A percentile compares a stretch with the other conserved stretches of the same genome.
Evolutionary conservation across 345 rosid species (phyloP).

Genomic region (Eutrema heterophyllum): DNA sequence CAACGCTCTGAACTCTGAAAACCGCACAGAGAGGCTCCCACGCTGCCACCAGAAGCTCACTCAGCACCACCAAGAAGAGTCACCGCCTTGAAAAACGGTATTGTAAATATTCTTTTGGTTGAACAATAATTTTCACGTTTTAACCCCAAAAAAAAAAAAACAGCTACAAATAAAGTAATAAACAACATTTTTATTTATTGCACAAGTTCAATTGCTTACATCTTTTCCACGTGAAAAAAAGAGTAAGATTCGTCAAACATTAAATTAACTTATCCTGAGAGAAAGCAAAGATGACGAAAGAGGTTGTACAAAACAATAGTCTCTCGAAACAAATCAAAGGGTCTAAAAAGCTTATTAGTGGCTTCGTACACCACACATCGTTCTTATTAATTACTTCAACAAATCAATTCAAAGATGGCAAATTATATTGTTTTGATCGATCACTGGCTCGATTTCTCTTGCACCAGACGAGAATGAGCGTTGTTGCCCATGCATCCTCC

Average conservation of each 20-base stretch:
- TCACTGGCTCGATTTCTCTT: conserved; percentile 10
- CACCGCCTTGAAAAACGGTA: too few relatives aligned
- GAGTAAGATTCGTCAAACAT: neutral
- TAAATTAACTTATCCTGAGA: conserved; percentile 27
- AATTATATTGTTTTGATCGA: neutral
- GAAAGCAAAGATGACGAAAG: conserved; percentile 2
- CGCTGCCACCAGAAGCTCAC: too few relatives aligned
- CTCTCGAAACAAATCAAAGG: conserved; percentile 8
- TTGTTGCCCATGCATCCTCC: conserved; percentile 34
- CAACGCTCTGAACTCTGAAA: too few relatives aligned
- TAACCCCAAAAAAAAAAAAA: neutral
- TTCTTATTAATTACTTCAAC: neutral
- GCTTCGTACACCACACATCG: neutral
- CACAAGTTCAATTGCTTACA: conserved; percentile 13
- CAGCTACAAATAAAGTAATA: neutral
- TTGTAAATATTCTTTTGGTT: neutral
- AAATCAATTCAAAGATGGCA: neutral
- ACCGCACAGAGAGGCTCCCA: too few relatives aligned
- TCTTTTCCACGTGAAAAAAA: neutral
- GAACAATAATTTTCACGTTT: neutral
- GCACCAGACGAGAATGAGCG: conserved; percentile 7
- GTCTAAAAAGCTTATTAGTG: neutral
- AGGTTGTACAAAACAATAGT: conserved; percentile 8
- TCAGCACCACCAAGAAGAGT: too few relatives aligned
- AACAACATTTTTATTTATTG: neutral